Base-by-base conservation (phyloP, 306 rosid species). In the Gynostemma pentaphyllum region DNA sequence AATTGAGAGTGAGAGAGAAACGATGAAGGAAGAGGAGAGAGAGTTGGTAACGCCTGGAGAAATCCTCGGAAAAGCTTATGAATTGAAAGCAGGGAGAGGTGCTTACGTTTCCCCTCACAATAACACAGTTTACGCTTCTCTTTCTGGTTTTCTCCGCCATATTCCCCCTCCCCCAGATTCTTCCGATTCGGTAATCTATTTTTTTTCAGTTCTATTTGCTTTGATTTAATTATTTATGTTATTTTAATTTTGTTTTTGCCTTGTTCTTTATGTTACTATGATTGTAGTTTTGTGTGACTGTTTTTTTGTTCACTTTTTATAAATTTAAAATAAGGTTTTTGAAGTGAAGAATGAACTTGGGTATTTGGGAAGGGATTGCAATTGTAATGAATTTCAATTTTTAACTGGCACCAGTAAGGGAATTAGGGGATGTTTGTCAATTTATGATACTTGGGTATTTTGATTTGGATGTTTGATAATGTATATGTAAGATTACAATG, bases 41-140 rank as follows among this genome's bases (percentile, higher is more conserved):
- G 70, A 16, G 60, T 40, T 79, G 82, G 98, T 92, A 23, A 88
- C 94, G 6, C 96, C 98, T 0, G 94, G 98, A 0, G 95, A 92
- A 68, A 74, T 79, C 4, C 69, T 92, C 18, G 98, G 98, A 6
- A 77, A 61, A 73, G 79, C 72, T 11, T 65, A 52, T 0, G 89
- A 82, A 2, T 63, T 88, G 5, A 88, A 70, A 68, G 70, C 96
- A 0, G 97, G 97, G 18, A 84, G 64, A 74, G 97, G 95, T 34
- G 74, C 95, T 18, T 89, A 89, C 70, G 77, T 79, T n/a, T 73
- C 87, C n/a, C n/a, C n/a, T n/a, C n/a, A n/a, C 59, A 77, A 80
- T 42, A 68, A 70, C 76, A 78, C 83, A 30, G 82, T 89, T 39
- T 89, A 86, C 54, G 94, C 98, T 70, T 82, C 98, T 26, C 81